phyloP scores from a whole-genome alignment of 345 rosid genomes.

The Microcos paniculata region DNA sequence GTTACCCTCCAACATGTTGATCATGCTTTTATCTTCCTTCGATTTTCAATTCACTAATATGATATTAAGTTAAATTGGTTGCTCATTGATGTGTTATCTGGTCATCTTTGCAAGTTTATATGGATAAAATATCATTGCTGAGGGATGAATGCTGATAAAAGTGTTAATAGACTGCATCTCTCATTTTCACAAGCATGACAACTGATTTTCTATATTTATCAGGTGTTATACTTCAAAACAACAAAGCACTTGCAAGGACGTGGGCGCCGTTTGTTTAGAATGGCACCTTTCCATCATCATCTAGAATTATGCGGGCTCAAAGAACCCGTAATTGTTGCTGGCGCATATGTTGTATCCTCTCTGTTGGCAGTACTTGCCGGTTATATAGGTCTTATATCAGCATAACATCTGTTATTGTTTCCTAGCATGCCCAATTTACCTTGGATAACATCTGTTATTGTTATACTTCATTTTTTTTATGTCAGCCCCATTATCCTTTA shows the following conservation, averaged over 20 bases:
- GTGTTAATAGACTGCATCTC: background rate
- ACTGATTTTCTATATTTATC: background rate
- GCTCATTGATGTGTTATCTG: background rate
- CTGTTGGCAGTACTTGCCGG: slow-evolving; percentile 53
- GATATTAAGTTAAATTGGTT: background rate
- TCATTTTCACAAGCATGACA: background rate
- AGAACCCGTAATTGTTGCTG: slow-evolving; percentile 56
- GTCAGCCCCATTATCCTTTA: background rate
- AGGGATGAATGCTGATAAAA: background rate
- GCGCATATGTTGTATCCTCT: slow-evolving; percentile 46
- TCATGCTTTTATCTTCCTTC: background rate
- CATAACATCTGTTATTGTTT: slow-evolving; percentile 28
- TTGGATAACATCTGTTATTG: background rate
- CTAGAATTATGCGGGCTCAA: slow-evolving; percentile 45
- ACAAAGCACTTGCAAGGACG: slow-evolving; percentile 36
- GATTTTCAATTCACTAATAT: background rate
- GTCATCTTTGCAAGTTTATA: background rate
- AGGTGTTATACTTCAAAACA: slow-evolving; percentile 45
- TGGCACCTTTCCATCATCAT: slow-evolving; percentile 58
- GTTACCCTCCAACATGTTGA: background rate
- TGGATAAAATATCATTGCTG: background rate
- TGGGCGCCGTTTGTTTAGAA: slow-evolving; percentile 40
- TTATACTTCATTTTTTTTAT: too few relatives aligned
- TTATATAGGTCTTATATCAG: slow-evolving; percentile 58
- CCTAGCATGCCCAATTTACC: background rate